Evolutionary conservation across 164 flowering plant genomes (phyloP).

Genomic region (Tetrastigma voinierianum): DNA sequence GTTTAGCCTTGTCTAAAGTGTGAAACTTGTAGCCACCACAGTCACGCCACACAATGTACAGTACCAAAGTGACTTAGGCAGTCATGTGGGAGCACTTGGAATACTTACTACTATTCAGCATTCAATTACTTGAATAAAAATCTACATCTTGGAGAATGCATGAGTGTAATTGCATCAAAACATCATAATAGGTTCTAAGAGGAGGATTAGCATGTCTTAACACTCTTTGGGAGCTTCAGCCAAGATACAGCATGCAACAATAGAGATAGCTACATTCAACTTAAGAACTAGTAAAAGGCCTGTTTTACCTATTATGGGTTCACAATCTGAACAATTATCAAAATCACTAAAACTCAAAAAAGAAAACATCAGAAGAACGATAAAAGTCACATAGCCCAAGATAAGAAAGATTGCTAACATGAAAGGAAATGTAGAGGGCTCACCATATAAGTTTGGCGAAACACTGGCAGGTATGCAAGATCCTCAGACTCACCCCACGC

Average conservation of each 20-base stretch:
- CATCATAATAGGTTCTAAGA: neutral
- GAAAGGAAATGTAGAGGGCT: neutral
- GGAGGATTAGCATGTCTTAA: neutral
- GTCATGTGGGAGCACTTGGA: too few species aligned
- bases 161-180: neutral
- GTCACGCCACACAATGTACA: too few species aligned
- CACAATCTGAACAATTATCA: too few species aligned
- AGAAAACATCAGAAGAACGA: neutral
- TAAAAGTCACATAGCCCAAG: neutral
- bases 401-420: neutral
- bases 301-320: too few species aligned
- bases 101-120: too few species aligned
- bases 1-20: too few species aligned
- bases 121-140: neutral
- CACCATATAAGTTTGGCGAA: slow-evolving; percentile 77
- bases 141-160: neutral
- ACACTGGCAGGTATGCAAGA: slow-evolving; percentile 78
- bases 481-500: slow-evolving; percentile 88
- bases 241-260: too few species aligned
- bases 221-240: neutral
- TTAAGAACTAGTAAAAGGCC: too few species aligned
- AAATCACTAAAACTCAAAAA: too few species aligned
- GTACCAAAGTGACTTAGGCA: too few species aligned
- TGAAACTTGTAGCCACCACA: too few species aligned
- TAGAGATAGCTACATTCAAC: too few species aligned